Percentiles rank a stretch among this genome's conserved stretches.
These are phyloP conservation scores for Calonectria hongkongensis DNA, from an alignment of 2,329 filamentous ascomycete genomes.

Conservation along the genomic window DNA sequence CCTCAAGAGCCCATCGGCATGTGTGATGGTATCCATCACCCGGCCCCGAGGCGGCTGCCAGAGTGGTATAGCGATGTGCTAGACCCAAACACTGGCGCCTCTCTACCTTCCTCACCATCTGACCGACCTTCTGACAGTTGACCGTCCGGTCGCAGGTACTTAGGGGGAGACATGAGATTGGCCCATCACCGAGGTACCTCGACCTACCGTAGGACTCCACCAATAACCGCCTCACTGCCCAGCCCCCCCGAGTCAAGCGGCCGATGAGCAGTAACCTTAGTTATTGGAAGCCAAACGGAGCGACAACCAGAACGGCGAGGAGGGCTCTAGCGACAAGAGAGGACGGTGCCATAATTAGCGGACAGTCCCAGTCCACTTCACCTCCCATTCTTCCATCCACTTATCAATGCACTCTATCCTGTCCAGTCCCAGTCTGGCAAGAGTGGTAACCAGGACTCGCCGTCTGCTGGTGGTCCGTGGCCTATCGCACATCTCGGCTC, in stretches of 20 bases:
- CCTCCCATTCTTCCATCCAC: constrained; percentile 31
- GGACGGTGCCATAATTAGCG: constrained; percentile 39
- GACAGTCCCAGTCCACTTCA: constrained; percentile 29
- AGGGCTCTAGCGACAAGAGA: constrained; percentile 27
- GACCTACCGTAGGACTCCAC: constrained; percentile 51
- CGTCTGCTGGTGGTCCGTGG: constrained; percentile 38
- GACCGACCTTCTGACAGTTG: constrained; percentile 35
- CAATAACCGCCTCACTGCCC: constrained; percentile 46
- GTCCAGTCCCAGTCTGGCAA: constrained; percentile 24
- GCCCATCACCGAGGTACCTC: constrained; percentile 48
- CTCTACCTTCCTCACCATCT: not conserved
- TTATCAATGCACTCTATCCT: constrained; percentile 18
- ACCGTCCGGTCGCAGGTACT: constrained; percentile 41
- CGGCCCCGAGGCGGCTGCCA: constrained; percentile 5
- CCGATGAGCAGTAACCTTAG: constrained; percentile 21
- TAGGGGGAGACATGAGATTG: constrained; percentile 53
- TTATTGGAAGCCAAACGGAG: constrained; percentile 18
- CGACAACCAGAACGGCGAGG: constrained; percentile 24
- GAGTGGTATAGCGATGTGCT: constrained; percentile 12
- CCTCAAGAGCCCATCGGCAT: constrained; percentile 8
- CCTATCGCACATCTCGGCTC: constrained; percentile 40
- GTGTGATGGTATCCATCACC: constrained; percentile 10
- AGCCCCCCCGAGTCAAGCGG: constrained; percentile 52
- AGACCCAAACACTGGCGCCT: constrained; percentile 25
- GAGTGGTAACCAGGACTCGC: constrained; percentile 28